phyloP scores from a whole-genome alignment of 2,329 filamentous ascomycete species.

The Calonectria fujianensis region DNA sequence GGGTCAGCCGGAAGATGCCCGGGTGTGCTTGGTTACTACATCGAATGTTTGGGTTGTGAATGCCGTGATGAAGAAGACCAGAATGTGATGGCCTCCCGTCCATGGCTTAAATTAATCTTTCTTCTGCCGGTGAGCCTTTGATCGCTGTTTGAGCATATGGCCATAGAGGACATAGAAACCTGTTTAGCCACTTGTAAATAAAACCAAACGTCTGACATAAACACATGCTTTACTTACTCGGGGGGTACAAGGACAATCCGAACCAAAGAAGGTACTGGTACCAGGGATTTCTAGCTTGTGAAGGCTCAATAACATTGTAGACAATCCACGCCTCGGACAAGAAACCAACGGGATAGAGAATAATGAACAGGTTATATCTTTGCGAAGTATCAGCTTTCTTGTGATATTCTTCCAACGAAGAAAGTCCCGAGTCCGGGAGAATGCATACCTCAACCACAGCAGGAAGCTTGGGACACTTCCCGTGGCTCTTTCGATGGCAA shows the following conservation, averaged over 20 bases:
- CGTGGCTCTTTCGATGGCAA: slow-evolving; percentile 43
- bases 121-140: slow-evolving; percentile 29
- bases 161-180: slow-evolving; percentile 47
- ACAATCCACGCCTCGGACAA: slow-evolving; percentile 47
- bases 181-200: background rate
- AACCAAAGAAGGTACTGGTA: slow-evolving; percentile 51
- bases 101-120: background rate
- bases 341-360: slow-evolving; percentile 47
- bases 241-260: slow-evolving; percentile 40
- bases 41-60: no score
- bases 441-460: slow-evolving; percentile 47
- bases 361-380: slow-evolving; percentile 50
- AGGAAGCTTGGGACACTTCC: slow-evolving; percentile 35
- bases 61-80: no score
- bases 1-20: background rate
- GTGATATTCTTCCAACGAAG: background rate
- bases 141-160: slow-evolving; percentile 49
- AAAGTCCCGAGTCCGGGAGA: background rate
- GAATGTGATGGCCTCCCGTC: background rate
- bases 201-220: no score
- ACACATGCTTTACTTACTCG: slow-evolving; percentile 28
- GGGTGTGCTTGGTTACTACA: background rate
- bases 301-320: slow-evolving; percentile 47
- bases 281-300: slow-evolving; percentile 33
- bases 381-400: background rate